Conservation (phyloP, 2,329 filamentous ascomycete species). For the Sporothrix dimorphospora region DNA sequence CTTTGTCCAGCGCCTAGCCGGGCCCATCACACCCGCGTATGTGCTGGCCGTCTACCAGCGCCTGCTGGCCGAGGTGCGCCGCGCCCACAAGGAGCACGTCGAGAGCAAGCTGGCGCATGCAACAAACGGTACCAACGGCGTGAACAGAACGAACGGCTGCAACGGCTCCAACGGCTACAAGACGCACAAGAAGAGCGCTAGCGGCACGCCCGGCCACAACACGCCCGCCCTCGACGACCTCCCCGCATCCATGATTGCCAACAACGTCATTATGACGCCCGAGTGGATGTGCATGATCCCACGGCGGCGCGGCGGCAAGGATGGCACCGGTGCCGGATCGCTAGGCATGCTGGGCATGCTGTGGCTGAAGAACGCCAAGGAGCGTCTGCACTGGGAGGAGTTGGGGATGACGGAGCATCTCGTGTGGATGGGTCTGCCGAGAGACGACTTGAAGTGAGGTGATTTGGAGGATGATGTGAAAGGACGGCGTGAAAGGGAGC, state of each 20-base stretch:
- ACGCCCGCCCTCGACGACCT: slow-evolving; percentile 28
- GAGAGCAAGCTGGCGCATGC: not conserved
- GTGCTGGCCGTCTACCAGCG: slow-evolving; percentile 34
- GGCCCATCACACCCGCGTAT: slow-evolving; percentile 16
- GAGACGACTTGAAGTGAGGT: not conserved
- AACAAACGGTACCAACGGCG: slow-evolving; percentile 6
- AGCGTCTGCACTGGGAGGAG: slow-evolving; percentile 37
- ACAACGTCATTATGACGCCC: slow-evolving; percentile 43
- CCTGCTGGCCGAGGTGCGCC: slow-evolving; percentile 31
- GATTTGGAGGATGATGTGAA: not conserved
- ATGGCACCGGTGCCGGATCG: slow-evolving; percentile 40
- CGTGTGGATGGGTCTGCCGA: slow-evolving; percentile 35
- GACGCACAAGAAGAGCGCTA: slow-evolving; percentile 9
- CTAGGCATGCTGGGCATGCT: slow-evolving; percentile 44
- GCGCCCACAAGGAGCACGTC: slow-evolving; percentile 30
- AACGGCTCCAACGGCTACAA: not conserved
- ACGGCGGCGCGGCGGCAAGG: slow-evolving; percentile 37
- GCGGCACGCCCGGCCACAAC: slow-evolving; percentile 19
- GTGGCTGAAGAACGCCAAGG: slow-evolving; percentile 37
- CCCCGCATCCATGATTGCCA: slow-evolving; percentile 28
- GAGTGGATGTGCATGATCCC: slow-evolving; percentile 43
- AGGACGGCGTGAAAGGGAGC: too few species aligned
- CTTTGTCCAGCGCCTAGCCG: slow-evolving; percentile 31
- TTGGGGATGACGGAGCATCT: slow-evolving; percentile 36
- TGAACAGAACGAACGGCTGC: not conserved